phyloP scores from a whole-genome alignment of 225 moss, liverwort and hornwort genomes.

The Pleurozium schreberi region DNA sequence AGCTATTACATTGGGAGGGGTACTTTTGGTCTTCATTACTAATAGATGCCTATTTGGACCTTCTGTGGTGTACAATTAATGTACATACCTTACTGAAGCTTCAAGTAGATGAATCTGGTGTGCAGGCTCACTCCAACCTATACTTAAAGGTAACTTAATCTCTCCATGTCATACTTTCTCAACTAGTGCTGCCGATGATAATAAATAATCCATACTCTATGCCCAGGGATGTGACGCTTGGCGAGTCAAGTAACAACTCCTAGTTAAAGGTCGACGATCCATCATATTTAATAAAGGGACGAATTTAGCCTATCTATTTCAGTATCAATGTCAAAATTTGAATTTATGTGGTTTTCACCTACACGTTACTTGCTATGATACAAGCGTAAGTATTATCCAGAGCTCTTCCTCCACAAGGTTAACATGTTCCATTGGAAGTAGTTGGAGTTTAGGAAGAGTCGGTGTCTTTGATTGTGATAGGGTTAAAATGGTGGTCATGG shows the following conservation, averaged over 20 bases:
- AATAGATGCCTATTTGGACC: neutral
- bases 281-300: neutral
- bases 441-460: neutral
- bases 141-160: neutral
- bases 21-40: too few species aligned
- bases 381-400: neutral
- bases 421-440: neutral
- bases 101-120: neutral
- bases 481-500: conserved; percentile 50
- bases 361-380: neutral
- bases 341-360: neutral
- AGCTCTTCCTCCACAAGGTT: neutral
- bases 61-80: neutral
- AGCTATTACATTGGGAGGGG: too few species aligned
- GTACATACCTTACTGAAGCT: neutral
- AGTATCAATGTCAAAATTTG: neutral
- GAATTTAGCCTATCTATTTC: neutral
- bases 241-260: neutral
- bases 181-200: neutral
- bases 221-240: neutral
- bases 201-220: neutral
- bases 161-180: neutral
- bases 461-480: conserved; percentile 1
- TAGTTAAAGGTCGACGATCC: neutral
- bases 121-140: neutral